Evolutionary conservation across 768 basidiomycete species (phyloP), one percentile per base, ranked within the genome.

Genomic region (Rossbeevera mucosa): DNA sequence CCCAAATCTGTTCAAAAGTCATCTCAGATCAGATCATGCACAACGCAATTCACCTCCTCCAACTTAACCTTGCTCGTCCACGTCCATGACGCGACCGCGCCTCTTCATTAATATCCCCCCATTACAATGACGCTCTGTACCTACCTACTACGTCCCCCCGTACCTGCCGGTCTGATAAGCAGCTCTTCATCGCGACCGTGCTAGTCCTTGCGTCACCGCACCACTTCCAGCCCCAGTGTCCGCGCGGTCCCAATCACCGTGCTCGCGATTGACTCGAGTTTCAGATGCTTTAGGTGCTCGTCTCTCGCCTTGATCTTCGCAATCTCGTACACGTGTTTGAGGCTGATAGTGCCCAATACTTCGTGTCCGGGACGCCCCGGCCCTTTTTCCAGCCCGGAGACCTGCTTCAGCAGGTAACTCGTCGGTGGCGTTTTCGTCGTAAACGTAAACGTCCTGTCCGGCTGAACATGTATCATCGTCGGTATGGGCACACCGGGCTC

Each of bases 261-360:
- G 65, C 86, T 86, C 25, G 91, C 87, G 47, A 99, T 86, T 61
- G 84, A 83, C 76, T 96, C 90, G 57, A 95, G 77, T 57, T 83
- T 81, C 58, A 96, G 77, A 65, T 88, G 88, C 74, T 81, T 88
- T 77, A 96, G 74, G 69, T 92, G 87, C 57, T 87, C 87, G 73
- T 99, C 96, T 64, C 79, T 82, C 48, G 83, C 80, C 76, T 99
- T 99, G 71, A 99, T 89, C 79, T 91, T 95, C 31, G 95, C 92
- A 67, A 99, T 96, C 77, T 98, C 96, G 71, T 94, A 97, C 67
- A 98, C 81, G 77, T 97, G 94, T 77, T 99, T 99, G 63, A 98
- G 79, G 65, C 82, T 89, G 69, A 98, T 79, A 43, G 88, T 92
- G 46, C 87, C 91, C 55, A 82, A 76, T 54, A 78, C 74, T 64